phyloP scores from a whole-genome alignment of 306 rosid species.

The Lablab purpureus region DNA sequence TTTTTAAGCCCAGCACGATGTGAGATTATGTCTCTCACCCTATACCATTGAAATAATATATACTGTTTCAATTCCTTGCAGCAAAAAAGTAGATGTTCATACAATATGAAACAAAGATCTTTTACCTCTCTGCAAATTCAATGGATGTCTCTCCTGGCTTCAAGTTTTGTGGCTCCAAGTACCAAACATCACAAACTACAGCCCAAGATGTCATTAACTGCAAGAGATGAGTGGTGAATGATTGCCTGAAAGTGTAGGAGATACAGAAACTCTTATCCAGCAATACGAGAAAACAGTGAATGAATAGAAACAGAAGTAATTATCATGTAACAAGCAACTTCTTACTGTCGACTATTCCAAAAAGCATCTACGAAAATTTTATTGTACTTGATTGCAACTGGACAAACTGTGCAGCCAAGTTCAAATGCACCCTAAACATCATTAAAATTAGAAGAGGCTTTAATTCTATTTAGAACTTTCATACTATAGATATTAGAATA shows the following conservation, averaged over 20 bases:
- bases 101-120: slow-evolving; percentile 21
- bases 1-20: slow-evolving; percentile 89
- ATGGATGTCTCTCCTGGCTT: slow-evolving; percentile 94
- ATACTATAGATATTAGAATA: neutral
- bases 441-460: slow-evolving; percentile 31
- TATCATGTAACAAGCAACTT: slow-evolving; percentile 37
- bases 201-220: slow-evolving; percentile 99
- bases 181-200: slow-evolving; percentile 99
- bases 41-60: slow-evolving; percentile 44
- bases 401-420: slow-evolving; percentile 91
- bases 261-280: neutral
- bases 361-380: slow-evolving; percentile 91
- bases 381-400: slow-evolving; percentile 85
- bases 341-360: slow-evolving; percentile 92
- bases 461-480: neutral
- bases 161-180: slow-evolving; percentile 89
- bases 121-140: slow-evolving; percentile 96
- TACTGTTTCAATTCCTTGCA: slow-evolving; percentile 17
- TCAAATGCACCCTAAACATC: slow-evolving; percentile 85
- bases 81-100: slow-evolving; percentile 19
- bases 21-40: slow-evolving; percentile 92
- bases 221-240: slow-evolving; percentile 92
- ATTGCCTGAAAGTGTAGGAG: slow-evolving; percentile 74
- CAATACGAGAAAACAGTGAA: slow-evolving; percentile 1
- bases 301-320: neutral